Evolutionary conservation across 176 grass and related monocot species (phyloP).

Genomic region (Urochloa ruziziensis): DNA sequence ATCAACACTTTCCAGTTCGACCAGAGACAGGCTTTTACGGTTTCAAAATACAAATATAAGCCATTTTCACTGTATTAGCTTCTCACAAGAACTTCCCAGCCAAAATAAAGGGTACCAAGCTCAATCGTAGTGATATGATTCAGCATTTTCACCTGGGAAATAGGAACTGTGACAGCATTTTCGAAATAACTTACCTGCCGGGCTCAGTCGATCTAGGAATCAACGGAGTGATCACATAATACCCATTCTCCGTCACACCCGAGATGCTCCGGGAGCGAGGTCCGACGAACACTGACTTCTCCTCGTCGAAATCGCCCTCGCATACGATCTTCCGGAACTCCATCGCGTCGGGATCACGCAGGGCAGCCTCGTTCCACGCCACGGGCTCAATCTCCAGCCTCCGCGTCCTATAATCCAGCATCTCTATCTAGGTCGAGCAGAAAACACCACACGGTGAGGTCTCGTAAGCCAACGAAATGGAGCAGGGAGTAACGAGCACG

Average conservation of each 20-base stretch:
- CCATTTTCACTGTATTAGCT: neutral
- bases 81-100: neutral
- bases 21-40: neutral
- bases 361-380: slow-evolving; percentile 45
- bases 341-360: slow-evolving; percentile 33
- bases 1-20: neutral
- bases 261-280: slow-evolving; percentile 95
- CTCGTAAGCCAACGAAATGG: neutral
- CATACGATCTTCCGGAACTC: slow-evolving; percentile 81
- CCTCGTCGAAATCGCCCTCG: slow-evolving; percentile 76
- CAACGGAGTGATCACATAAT: slow-evolving; percentile 87
- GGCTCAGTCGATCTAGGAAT: slow-evolving; percentile 42
- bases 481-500: neutral
- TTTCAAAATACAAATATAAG: neutral
- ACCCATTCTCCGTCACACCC: slow-evolving; percentile 87
- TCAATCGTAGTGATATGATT: neutral
- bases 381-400: slow-evolving; percentile 87
- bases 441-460: slow-evolving; percentile 21
- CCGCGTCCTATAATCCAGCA: slow-evolving; percentile 89
- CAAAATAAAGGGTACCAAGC: slow-evolving; percentile 4
- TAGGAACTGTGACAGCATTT: neutral
- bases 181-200: slow-evolving; percentile 57
- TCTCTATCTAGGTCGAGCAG: slow-evolving; percentile 62
- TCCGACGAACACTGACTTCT: slow-evolving; percentile 69
- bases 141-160: too few species aligned